Conservation (phyloP, 352 stramenopile genomes). For the Globisporangium cederbergense region DNA sequence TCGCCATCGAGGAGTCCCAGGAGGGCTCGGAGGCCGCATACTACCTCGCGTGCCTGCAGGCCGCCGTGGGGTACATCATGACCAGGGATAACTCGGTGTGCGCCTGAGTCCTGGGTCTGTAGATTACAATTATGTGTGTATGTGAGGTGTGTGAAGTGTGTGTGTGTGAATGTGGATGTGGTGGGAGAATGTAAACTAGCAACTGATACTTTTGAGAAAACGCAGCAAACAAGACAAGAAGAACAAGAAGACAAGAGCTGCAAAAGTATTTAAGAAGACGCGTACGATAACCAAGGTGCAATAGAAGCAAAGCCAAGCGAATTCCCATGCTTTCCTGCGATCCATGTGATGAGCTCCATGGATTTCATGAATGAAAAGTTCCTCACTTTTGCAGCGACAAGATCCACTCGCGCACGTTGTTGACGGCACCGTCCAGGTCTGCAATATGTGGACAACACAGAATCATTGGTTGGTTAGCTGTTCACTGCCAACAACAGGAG, state of each 20-base stretch:
- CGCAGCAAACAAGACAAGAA: not conserved
- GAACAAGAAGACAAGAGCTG: not conserved
- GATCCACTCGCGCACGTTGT: constrained; percentile 72
- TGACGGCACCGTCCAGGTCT: constrained; percentile 33
- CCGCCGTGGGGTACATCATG: constrained; percentile 80
- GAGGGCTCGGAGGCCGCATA: constrained; percentile 79
- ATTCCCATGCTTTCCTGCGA: not conserved
- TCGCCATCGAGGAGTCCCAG: constrained; percentile 61
- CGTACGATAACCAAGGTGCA: not conserved
- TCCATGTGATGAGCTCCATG: not conserved
- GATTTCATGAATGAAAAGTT: not conserved
- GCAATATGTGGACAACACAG: not conserved
- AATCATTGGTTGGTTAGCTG: constrained; percentile 1
- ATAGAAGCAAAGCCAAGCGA: not conserved
- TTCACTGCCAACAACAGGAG: not conserved
- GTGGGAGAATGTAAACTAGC: constrained; percentile 14
- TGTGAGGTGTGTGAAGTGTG: constrained; percentile 17
- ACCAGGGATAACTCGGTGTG: constrained; percentile 16
- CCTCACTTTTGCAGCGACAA: constrained; percentile 49
- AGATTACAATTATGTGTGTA: constrained; percentile 9
- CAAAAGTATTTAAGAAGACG: constrained; percentile 4
- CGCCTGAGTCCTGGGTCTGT: constrained; percentile 13
- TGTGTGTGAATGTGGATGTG: constrained; percentile 8
- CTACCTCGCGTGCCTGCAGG: constrained; percentile 77
- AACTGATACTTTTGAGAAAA: not conserved